These are phyloP conservation scores for Triticum monococcum DNA, from an alignment of 176 grass and related monocot genomes.

Conservation along the genomic window DNA sequence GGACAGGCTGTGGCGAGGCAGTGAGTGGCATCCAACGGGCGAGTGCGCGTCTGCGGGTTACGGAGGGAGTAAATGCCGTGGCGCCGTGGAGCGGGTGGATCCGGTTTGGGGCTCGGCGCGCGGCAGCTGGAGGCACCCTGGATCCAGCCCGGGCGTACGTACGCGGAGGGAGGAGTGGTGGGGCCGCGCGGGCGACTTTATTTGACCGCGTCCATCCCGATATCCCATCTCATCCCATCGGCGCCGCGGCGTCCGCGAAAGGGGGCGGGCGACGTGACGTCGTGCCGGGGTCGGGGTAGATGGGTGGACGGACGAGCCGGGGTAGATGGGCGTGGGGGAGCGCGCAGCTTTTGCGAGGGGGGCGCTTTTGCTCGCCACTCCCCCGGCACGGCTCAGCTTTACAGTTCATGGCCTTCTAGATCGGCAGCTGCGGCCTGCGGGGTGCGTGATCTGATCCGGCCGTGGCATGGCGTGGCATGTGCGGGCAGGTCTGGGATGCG, in stretches of 20 bases:
- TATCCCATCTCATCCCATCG: not conserved
- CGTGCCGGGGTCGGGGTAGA: not conserved
- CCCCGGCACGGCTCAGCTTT: conserved; percentile 20
- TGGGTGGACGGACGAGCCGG: not conserved
- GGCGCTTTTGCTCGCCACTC: not conserved
- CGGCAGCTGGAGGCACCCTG: conserved; percentile 36
- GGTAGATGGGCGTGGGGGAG: not conserved
- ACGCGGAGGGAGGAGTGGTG: too few relatives aligned
- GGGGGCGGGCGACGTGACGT: not conserved
- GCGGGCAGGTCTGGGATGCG: conserved; percentile 13
- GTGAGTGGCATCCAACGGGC: conserved; percentile 33
- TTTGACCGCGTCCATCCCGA: not conserved
- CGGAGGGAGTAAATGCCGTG: not conserved
- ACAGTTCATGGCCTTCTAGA: conserved; percentile 29
- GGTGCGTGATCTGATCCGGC: conserved; percentile 3
- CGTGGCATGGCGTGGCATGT: conserved; percentile 35
- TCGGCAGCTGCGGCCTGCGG: not conserved
- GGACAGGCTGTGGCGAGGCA: not conserved
- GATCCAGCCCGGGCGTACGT: conserved; percentile 18
- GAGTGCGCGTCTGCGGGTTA: not conserved
- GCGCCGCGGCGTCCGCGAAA: conserved; percentile 26
- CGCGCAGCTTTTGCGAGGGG: not conserved
- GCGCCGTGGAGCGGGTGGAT: not conserved
- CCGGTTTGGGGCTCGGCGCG: not conserved
- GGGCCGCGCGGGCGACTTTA: conserved; percentile 6